These are phyloP conservation scores for Hyaloperonospora arabidopsidis DNA, from an alignment of 352 stramenopile species.

Conservation along the genomic window DNA sequence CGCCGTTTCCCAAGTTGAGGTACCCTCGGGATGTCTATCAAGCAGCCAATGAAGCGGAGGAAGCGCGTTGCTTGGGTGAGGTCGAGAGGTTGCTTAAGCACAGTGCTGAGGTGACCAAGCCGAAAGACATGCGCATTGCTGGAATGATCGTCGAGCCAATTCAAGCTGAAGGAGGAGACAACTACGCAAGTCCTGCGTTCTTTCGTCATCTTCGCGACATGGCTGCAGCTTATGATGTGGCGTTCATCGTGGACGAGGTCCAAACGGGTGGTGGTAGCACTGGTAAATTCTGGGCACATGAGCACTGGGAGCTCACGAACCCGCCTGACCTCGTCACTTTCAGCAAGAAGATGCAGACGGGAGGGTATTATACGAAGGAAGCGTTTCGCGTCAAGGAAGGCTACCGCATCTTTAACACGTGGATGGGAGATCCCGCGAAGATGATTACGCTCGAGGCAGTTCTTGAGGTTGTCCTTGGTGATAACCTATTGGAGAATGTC, in stretches of 20 bases:
- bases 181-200: constrained; percentile 64
- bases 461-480: constrained; percentile 50
- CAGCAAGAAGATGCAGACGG: constrained; percentile 82
- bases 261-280: constrained; percentile 77
- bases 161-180: constrained; percentile 74
- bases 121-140: constrained; percentile 39
- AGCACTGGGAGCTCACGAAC: constrained; percentile 72
- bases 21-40: constrained; percentile 63
- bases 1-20: constrained; percentile 54
- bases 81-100: constrained; percentile 46
- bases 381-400: constrained; percentile 61
- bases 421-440: constrained; percentile 82
- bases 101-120: constrained; percentile 27
- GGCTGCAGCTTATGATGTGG: constrained; percentile 47
- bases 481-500: constrained; percentile 67
- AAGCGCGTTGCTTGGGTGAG: constrained; percentile 58
- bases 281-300: constrained; percentile 79
- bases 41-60: constrained; percentile 56
- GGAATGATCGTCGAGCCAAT: constrained; percentile 80
- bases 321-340: constrained; percentile 79
- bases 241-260: constrained; percentile 83
- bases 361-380: constrained; percentile 72
- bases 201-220: constrained; percentile 55
- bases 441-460: constrained; percentile 77
- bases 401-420: constrained; percentile 86